Percentiles rank a stretch among this genome's conserved stretches.
phyloP scores from a whole-genome alignment of 768 basidiomycete species.

The Tubosaeta sp. region DNA sequence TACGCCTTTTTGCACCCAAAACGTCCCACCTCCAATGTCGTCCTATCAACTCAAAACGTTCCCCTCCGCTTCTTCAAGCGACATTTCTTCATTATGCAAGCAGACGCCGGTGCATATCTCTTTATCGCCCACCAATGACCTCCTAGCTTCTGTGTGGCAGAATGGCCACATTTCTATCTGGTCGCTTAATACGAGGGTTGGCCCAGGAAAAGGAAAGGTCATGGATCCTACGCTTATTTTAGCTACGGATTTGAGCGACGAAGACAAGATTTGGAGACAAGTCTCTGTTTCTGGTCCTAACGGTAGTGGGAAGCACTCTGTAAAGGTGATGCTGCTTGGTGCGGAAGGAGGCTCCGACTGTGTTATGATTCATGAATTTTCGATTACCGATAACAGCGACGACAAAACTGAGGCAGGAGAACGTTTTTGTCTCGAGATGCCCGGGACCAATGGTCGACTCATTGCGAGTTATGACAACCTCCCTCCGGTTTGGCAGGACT shows the following conservation, averaged over 20 bases:
- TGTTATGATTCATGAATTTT: slow-evolving; percentile 26
- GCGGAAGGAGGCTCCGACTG: slow-evolving; percentile 32
- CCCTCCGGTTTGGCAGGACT: slow-evolving; percentile 39
- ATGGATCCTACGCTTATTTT: slow-evolving; percentile 50
- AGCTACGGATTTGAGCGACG: slow-evolving; percentile 23
- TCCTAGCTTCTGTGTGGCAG: slow-evolving; percentile 66
- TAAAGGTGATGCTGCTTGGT: slow-evolving; percentile 39
- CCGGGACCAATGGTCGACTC: slow-evolving; percentile 46
- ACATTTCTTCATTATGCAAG: background rate
- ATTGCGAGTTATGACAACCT: slow-evolving; percentile 21
- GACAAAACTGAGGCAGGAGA: slow-evolving; percentile 2
- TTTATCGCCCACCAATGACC: slow-evolving; percentile 55
- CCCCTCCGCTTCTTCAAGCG: background rate
- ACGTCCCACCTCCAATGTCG: slow-evolving; percentile 98
- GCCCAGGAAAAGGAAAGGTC: slow-evolving; percentile 51
- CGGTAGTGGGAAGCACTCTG: background rate
- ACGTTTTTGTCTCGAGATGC: slow-evolving; percentile 22
- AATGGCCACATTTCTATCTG: slow-evolving; percentile 66
- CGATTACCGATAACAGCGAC: background rate
- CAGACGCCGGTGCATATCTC: slow-evolving; percentile 60
- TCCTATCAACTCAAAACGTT: slow-evolving; percentile 45
- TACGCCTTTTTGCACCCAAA: slow-evolving; percentile 91
- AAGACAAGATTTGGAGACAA: slow-evolving; percentile 27
- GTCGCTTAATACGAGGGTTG: slow-evolving; percentile 60
- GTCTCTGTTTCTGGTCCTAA: slow-evolving; percentile 17